Conservation (phyloP, 2,329 filamentous ascomycete genomes). For the Hypoxylon sp. region DNA sequence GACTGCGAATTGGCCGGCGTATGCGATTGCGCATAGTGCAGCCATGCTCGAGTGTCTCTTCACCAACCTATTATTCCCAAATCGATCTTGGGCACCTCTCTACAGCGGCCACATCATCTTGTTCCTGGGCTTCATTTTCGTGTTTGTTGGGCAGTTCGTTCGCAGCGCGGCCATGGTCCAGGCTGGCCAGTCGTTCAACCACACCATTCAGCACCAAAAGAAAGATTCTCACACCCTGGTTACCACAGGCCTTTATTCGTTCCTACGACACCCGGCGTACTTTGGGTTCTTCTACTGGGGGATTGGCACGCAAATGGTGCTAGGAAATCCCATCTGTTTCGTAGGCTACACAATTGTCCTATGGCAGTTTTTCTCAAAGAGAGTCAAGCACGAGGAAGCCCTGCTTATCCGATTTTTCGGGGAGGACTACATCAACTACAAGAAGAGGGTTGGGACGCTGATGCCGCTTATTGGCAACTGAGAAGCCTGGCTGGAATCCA, state of each 20-base stretch:
- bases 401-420: slow-evolving; percentile 86
- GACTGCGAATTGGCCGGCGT: slow-evolving; percentile 84
- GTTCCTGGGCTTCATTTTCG: slow-evolving; percentile 71
- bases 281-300: slow-evolving; percentile 99
- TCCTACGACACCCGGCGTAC: slow-evolving; percentile 88
- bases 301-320: slow-evolving; percentile 89
- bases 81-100: slow-evolving; percentile 60
- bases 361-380: slow-evolving; percentile 84
- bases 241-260: slow-evolving; percentile 81
- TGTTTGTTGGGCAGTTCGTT: slow-evolving; percentile 78
- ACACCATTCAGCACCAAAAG: slow-evolving; percentile 80
- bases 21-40: slow-evolving; percentile 83
- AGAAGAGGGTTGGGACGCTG: slow-evolving; percentile 75
- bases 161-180: slow-evolving; percentile 89
- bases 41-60: slow-evolving; percentile 80
- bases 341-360: slow-evolving; percentile 79
- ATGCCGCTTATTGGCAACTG: slow-evolving; percentile 78
- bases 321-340: slow-evolving; percentile 87
- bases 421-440: slow-evolving; percentile 82
- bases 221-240: slow-evolving; percentile 81
- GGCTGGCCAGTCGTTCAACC: slow-evolving; percentile 92
- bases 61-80: slow-evolving; percentile 68
- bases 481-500: slow-evolving; percentile 14
- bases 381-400: slow-evolving; percentile 83
- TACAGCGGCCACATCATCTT: slow-evolving; percentile 58